Evolutionary conservation across 2,329 filamentous ascomycete genomes (phyloP).

Genomic region (Septoria petroselini): DNA sequence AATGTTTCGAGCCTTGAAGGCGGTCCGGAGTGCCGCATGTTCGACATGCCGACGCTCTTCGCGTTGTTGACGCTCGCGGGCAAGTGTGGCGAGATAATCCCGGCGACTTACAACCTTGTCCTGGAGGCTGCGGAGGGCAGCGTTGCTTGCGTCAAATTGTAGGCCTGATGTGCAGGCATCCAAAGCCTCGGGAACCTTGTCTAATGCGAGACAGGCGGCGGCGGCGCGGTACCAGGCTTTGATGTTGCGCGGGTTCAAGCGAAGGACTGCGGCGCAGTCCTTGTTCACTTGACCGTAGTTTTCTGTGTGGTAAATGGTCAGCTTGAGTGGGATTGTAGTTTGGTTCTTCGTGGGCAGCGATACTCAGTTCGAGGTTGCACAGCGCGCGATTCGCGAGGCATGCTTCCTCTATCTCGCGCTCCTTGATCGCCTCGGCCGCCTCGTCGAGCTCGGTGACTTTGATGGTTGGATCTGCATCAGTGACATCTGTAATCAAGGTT

Average conservation of each 20-base stretch:
- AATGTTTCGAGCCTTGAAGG: conserved; percentile 68
- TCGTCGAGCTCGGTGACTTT: conserved; percentile 54
- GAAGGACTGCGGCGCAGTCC: conserved; percentile 77
- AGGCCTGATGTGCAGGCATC: conserved; percentile 75
- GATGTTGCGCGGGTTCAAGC: conserved; percentile 73
- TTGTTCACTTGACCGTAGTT: conserved; percentile 85
- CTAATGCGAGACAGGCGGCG: conserved; percentile 71
- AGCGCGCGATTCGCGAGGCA: conserved; percentile 84
- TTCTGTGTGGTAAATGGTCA: conserved; percentile 43
- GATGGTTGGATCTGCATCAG: conserved; percentile 11
- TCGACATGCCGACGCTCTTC: conserved; percentile 56
- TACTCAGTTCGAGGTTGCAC: conserved; percentile 79
- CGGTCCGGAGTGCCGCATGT: conserved; percentile 50
- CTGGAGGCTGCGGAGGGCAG: conserved; percentile 60
- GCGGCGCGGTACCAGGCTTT: conserved; percentile 90
- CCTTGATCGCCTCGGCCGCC: conserved; percentile 59
- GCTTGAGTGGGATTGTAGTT: background rate
- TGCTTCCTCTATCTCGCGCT: conserved; percentile 66
- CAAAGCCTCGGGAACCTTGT: conserved; percentile 73
- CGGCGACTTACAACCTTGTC: conserved; percentile 62
- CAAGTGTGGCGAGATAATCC: conserved; percentile 54
- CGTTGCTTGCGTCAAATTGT: conserved; percentile 67
- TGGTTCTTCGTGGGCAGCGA: conserved; percentile 17
- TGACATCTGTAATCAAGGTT: conserved; percentile 4
- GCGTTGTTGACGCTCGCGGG: conserved; percentile 56